Evolutionary conservation across 2,329 filamentous ascomycete species (phyloP), one percentile per base, ranked within the genome.

Genomic region (Fusarium veterinarium): DNA sequence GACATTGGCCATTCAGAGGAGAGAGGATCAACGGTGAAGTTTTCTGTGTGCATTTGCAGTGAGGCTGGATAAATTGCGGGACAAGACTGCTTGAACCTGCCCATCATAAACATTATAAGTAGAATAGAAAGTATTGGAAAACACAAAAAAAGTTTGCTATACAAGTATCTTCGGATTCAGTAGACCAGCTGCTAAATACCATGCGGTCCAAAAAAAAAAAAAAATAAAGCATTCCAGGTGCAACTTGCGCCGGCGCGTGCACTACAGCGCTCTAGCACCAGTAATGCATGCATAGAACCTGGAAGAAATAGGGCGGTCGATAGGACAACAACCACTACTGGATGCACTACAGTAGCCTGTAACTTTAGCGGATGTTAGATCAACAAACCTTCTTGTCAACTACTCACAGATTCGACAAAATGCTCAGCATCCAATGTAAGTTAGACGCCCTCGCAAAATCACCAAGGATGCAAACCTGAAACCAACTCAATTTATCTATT

Each of bases 401-500:
- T 28, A n/a, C 9, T 11, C 25, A n/a, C 13, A 20, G 9, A n/a
- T 30, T 30, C 25, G 6, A n/a, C 1, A 19, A n/a, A 12, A 30
- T 30, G 45, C 9, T 17, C 3, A 42, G 6, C 40, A 42, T 31
- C 31, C 3, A 12, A 31, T 31, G 31, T 31, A 16, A 25, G 25
- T 25, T 25, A 25, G 25, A 25, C 25, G 25, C 25, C 25, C 25
- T 5, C 25, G 25, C 25, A 25, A 25, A 25, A 25, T 25, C 25
- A 25, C 25, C 25, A 25, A 25, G 25, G 25, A 25, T 25, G 25
- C 25, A 25, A 25, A 25, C 25, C 25, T 25, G 25, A 25, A 25
- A 25, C 13, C 20, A 0, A 11, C 3, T 11, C 4, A 46, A 3
- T n/a, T 30, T 20, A 4, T 46, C 12, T 2, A 20, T 16, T 4